Conservation (phyloP, 306 rosid genomes). For the Fagus crenata region DNA sequence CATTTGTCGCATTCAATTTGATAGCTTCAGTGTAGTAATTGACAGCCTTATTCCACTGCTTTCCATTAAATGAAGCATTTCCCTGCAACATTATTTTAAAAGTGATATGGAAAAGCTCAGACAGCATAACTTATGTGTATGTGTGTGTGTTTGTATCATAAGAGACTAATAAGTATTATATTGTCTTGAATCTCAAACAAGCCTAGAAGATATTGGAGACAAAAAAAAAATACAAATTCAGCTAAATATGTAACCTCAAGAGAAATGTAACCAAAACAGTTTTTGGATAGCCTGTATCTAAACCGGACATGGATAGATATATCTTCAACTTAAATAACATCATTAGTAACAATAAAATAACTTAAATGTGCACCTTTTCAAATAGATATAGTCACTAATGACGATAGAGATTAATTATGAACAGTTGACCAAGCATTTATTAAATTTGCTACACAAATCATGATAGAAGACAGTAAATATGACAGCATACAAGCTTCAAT, state of each 20-base stretch:
- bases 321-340: background rate
- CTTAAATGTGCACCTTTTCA: background rate
- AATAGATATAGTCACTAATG: background rate
- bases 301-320: background rate
- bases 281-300: background rate
- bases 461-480: no score
- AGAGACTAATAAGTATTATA: background rate
- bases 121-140: background rate
- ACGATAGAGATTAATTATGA: no score
- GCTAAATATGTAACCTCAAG: background rate
- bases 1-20: constrained; percentile 53
- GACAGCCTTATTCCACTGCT: constrained; percentile 74
- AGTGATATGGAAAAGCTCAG: background rate
- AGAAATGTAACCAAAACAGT: background rate
- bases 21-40: constrained; percentile 74
- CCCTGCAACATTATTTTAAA: constrained; percentile 51
- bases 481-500: no score
- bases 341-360: background rate
- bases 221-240: background rate
- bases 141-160: background rate
- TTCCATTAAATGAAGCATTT: constrained; percentile 79
- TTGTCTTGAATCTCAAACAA: background rate
- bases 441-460: no score
- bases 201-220: background rate
- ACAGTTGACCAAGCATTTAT: no score